phyloP scores from a whole-genome alignment of 371 early-diverging fungal genomes.

The Rhizopus arrhizus region DNA sequence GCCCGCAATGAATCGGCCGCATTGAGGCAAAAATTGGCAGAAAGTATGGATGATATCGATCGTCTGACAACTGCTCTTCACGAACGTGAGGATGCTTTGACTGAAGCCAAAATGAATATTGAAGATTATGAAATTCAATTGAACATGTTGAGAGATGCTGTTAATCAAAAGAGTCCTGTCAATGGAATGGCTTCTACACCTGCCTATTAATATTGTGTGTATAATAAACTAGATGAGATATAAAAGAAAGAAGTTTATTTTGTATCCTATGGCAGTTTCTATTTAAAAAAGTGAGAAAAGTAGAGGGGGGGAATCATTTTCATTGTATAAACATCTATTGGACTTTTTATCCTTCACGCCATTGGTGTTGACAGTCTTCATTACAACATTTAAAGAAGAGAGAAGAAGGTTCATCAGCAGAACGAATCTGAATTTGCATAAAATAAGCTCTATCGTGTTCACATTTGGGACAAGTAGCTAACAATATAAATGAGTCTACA shows the following conservation, averaged over 20 bases:
- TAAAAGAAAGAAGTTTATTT: background rate
- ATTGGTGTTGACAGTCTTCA: constrained; percentile 71
- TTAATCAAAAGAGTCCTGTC: constrained; percentile 42
- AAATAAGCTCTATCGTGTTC: constrained; percentile 87
- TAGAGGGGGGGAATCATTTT: constrained; percentile 1
- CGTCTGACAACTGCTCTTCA: constrained; percentile 42
- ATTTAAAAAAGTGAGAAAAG: background rate
- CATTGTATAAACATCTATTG: background rate
- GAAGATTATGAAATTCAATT: constrained; percentile 67
- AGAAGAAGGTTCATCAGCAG: constrained; percentile 95
- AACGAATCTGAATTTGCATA: constrained; percentile 93
- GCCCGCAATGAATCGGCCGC: constrained; percentile 58
- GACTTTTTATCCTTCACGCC: constrained; percentile 67
- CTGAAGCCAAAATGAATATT: constrained; percentile 48
- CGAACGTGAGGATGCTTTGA: constrained; percentile 54
- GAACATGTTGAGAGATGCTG: constrained; percentile 63
- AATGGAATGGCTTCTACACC: constrained; percentile 26
- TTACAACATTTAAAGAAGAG: constrained; percentile 86
- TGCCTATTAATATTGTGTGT: constrained; percentile 16
- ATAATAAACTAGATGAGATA: no score
- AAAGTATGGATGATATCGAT: constrained; percentile 57
- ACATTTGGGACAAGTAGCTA: constrained; percentile 86
- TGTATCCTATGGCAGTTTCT: background rate
- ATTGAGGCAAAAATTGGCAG: constrained; percentile 55
- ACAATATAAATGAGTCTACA: background rate